These are phyloP conservation scores for Cladochytrium replicatum DNA, from an alignment of 192 early-diverging fungal species.

Conservation along the genomic window DNA sequence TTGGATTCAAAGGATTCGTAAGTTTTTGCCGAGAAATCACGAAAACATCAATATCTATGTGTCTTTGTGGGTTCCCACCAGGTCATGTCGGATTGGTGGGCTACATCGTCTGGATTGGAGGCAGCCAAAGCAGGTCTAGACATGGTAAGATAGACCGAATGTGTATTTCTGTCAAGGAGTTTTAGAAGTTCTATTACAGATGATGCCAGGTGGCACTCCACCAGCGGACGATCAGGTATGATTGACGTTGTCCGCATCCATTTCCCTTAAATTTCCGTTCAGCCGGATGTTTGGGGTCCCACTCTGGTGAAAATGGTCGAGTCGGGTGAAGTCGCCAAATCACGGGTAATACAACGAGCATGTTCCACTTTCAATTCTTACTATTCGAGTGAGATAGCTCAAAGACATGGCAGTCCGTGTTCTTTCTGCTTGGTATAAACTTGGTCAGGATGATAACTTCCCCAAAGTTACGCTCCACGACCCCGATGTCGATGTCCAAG, in stretches of 20 bases:
- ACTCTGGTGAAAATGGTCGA: constrained; percentile 7
- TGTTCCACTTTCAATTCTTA: too few species aligned
- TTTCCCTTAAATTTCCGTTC: too few species aligned
- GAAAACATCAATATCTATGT: too few species aligned
- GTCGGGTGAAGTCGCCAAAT: not conserved
- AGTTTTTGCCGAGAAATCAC: too few species aligned
- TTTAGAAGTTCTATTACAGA: not conserved
- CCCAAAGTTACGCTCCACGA: constrained; percentile 16
- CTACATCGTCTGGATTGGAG: constrained; percentile 23
- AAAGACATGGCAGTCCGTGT: constrained; percentile 23
- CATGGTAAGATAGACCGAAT: constrained; percentile 22
- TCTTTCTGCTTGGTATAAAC: constrained; percentile 10
- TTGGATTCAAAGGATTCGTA: constrained; percentile 39
- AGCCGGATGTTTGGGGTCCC: constrained; percentile 4
- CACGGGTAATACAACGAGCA: too few species aligned
- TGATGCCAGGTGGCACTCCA: constrained; percentile 21
- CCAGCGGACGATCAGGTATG: not conserved
- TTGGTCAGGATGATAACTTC: constrained; percentile 16
- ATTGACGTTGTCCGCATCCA: too few species aligned
- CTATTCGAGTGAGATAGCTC: too few species aligned
- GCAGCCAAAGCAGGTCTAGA: constrained; percentile 17
- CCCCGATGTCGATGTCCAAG: too few species aligned
- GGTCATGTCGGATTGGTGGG: constrained; percentile 39
- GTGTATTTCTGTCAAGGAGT: not conserved
- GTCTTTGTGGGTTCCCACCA: too few species aligned